Evolutionary conservation across 192 early-diverging fungal species (phyloP).

Genomic region (Piromyces finnis): DNA sequence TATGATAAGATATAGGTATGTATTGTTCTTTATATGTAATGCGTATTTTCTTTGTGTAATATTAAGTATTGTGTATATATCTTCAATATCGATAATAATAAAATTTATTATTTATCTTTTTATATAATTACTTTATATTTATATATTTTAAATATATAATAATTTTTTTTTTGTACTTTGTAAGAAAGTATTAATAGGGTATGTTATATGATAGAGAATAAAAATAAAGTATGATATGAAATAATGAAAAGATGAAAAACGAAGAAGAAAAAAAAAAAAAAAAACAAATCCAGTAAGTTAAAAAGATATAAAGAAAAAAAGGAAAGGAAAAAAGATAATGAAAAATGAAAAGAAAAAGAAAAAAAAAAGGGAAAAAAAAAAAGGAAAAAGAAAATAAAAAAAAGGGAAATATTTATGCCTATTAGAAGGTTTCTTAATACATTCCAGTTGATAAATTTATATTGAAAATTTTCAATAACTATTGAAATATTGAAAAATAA

Average conservation of each 20-base stretch:
- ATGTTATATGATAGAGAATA: too few species aligned
- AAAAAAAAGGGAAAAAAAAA: not conserved
- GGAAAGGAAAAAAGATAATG: not conserved
- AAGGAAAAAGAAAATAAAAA: not conserved
- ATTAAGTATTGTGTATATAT: too few species aligned
- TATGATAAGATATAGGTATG: too few species aligned
- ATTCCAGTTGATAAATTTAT: not conserved
- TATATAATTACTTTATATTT: too few species aligned
- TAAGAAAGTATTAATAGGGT: too few species aligned
- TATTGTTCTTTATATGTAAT: too few species aligned
- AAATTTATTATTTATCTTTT: too few species aligned
- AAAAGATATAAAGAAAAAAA: too few species aligned
- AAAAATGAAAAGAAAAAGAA: not conserved
- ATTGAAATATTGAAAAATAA: not conserved
- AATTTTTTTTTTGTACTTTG: too few species aligned
- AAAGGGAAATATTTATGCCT: not conserved
- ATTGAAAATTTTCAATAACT: not conserved
- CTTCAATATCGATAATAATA: too few species aligned
- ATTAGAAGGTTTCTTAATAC: not conserved
- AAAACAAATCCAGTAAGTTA: not conserved
- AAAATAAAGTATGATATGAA: not conserved
- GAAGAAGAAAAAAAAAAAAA: not conserved
- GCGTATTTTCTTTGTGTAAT: too few species aligned
- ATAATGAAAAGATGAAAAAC: not conserved
- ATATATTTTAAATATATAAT: too few species aligned